These are phyloP conservation scores for Cyclotella cryptica DNA, from an alignment of 108 stramenopile genomes.

Conservation along the genomic window DNA sequence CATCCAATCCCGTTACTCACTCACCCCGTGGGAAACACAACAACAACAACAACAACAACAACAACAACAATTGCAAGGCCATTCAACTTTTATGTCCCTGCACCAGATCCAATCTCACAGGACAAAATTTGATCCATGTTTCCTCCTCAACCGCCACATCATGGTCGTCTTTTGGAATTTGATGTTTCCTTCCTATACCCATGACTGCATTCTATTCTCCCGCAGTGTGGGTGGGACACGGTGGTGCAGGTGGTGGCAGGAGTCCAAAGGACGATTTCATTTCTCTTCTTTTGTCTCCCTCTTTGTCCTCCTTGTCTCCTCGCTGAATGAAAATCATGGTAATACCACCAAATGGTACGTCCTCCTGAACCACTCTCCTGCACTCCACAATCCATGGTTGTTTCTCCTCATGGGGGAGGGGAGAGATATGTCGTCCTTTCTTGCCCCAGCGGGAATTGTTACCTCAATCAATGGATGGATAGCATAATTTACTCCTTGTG, in stretches of 20 bases:
- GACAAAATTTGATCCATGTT: slow-evolving; percentile 21
- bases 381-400: slow-evolving; percentile 44
- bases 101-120: slow-evolving; percentile 48
- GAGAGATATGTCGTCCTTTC: slow-evolving; percentile 69
- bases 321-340: background rate
- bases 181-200: slow-evolving; percentile 1
- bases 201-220: too few relatives aligned
- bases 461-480: slow-evolving; percentile 64
- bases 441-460: slow-evolving; percentile 64
- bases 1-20: slow-evolving; percentile 35
- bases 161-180: slow-evolving; percentile 1
- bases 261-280: too few relatives aligned
- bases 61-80: slow-evolving; percentile 35
- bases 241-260: too few relatives aligned
- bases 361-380: slow-evolving; percentile 70
- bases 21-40: too few relatives aligned
- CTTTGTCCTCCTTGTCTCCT: background rate
- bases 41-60: slow-evolving; percentile 10
- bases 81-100: slow-evolving; percentile 48
- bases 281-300: too few relatives aligned
- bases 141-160: background rate
- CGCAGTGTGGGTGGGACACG: too few relatives aligned
- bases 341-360: slow-evolving; percentile 57
- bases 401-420: slow-evolving; percentile 75
- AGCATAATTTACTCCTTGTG: slow-evolving; percentile 63